A percentile compares a stretch with the other conserved stretches of the same genome.
Evolutionary conservation across 768 basidiomycete species (phyloP).

Genomic region (Pluteus cervinus): DNA sequence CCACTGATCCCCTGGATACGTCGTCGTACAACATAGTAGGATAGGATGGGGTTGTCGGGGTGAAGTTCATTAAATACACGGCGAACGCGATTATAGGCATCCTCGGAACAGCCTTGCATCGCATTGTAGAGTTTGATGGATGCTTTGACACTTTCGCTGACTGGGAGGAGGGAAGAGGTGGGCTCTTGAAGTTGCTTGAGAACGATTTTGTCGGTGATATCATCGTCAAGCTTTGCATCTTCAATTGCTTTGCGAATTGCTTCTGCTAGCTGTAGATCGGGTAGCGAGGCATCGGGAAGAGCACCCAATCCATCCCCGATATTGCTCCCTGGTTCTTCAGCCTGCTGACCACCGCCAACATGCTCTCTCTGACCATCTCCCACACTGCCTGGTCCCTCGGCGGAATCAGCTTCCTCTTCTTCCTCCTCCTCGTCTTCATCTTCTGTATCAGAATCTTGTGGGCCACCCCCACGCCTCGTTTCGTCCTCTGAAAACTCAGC

Average conservation of each 20-base stretch:
- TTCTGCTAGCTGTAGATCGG: not conserved
- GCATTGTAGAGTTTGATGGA: slow-evolving; percentile 3
- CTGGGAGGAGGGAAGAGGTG: not conserved
- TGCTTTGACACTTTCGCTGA: not conserved
- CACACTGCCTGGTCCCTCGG: no score
- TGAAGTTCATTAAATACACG: not conserved
- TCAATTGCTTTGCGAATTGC: not conserved
- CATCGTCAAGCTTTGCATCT: not conserved
- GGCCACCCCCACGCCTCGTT: no score
- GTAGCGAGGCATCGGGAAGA: not conserved
- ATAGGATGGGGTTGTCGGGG: not conserved
- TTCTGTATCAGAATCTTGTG: no score
- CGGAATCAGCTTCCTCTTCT: no score
- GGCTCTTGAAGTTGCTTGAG: slow-evolving; percentile 2
- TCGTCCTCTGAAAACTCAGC: no score
- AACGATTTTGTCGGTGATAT: not conserved
- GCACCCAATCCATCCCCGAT: no score
- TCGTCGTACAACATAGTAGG: not conserved
- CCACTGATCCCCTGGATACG: not conserved
- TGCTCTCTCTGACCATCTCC: no score
- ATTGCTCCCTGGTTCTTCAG: no score
- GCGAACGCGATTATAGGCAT: not conserved
- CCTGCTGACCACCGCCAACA: no score
- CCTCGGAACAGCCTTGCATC: not conserved
- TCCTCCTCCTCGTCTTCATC: no score